A percentile compares a stretch with the other conserved stretches of the same genome.
Conservation (phyloP, 1,284 basidiomycete genomes). For the Rhizoctonia solani region DNA sequence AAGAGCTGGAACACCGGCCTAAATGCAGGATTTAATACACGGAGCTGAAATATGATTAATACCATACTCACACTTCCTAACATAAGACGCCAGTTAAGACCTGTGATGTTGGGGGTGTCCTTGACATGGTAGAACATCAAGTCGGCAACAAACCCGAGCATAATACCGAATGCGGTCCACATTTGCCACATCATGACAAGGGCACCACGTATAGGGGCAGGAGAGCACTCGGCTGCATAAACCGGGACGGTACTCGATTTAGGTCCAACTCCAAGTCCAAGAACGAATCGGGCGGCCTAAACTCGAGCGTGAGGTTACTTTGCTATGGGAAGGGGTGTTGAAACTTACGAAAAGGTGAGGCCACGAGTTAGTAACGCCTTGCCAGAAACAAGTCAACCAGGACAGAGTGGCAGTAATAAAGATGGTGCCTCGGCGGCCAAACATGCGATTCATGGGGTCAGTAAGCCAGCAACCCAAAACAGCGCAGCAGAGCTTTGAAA, state of each 20-base stretch:
- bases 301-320: conserved; percentile 38
- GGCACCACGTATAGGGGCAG: conserved; percentile 72
- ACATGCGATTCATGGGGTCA: conserved; percentile 67
- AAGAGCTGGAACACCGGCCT: conserved; percentile 65
- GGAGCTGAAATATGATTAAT: background rate
- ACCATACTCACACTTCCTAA: conserved; percentile 53
- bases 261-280: conserved; percentile 72
- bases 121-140: conserved; percentile 61
- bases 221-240: conserved; percentile 70
- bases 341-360: conserved; percentile 63
- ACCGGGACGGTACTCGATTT: conserved; percentile 61
- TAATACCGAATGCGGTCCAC: conserved; percentile 78
- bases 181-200: conserved; percentile 76
- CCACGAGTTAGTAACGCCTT: conserved; percentile 71
- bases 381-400: conserved; percentile 69
- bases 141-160: conserved; percentile 62
- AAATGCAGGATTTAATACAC: background rate
- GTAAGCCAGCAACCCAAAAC: conserved; percentile 66
- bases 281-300: conserved; percentile 61
- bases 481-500: conserved; percentile 56
- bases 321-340: conserved; percentile 36
- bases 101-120: conserved; percentile 52
- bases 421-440: conserved; percentile 79
- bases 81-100: conserved; percentile 72
- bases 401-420: conserved; percentile 69